Base-by-base conservation (phyloP, 805 yeast genomes). In the Teunomyces tritomae region DNA sequence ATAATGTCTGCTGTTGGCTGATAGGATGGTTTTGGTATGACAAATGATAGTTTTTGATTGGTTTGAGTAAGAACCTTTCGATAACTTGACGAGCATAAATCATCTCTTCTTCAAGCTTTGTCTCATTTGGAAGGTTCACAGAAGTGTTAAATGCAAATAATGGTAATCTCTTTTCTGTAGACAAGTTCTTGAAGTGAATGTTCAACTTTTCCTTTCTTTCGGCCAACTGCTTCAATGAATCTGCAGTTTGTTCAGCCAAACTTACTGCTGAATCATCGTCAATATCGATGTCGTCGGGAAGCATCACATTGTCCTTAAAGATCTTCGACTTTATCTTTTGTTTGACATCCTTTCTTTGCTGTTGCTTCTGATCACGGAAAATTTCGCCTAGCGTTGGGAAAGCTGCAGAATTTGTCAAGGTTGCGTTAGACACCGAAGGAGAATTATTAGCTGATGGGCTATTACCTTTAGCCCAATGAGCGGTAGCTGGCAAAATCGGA, bases 401-500 rank as follows among this genome's bases (percentile, higher is more conserved):
- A 2, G 85, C 79, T 4, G 80, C 73, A 11, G 77, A 60, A 56
- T 77, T 73, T 3, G 82, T 71, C 53, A 77, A 60, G 17, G 70
- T 66, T 5, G 67, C 59, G 51, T 59, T 63, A 45, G 58, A 60
- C 6, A 65, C 67, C 3, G 75, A 58, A 6, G 79, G 77, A 3
- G 77, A 70, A 17, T 62, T 64, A 30, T 64, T 61, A 30, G 63
- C 65, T 7, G 65, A 62, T 10, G 52, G 55, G 10, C 61, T 49
- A 32, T 51, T 49, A 45, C 55, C 48, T 49, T 63, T 65, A 5
- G 74, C 73, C 91, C 91, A 85, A 3, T 86, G 81, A 1, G 85
- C 88, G 14, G 89, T 78, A 1, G 85, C 77, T 7, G 94, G 94
- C 44, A 87, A 73, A 3, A 83, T 78, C 3, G 80, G 76, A 4